These are phyloP conservation scores for Ophiosphaerella korrae DNA, from an alignment of 2,329 filamentous ascomycete genomes.

Conservation along the genomic window DNA sequence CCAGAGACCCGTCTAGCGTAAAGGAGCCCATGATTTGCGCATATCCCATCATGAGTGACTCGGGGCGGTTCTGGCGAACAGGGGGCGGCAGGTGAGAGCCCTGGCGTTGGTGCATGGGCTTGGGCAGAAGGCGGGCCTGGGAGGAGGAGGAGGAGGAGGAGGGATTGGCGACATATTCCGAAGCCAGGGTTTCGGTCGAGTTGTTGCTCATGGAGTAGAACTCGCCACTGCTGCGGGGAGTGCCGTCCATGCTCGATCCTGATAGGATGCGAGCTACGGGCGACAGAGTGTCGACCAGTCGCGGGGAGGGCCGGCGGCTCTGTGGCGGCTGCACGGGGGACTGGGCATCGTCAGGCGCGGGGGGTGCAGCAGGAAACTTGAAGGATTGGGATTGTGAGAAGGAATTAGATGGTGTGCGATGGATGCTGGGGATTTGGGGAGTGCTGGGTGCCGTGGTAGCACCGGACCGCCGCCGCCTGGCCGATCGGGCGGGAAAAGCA, in stretches of 20 bases:
- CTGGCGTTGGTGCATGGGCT: conserved; percentile 35
- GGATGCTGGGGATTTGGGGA: conserved; percentile 45
- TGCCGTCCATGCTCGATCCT: conserved; percentile 74
- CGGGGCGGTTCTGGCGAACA: conserved; percentile 57
- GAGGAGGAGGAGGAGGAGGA: conserved; percentile 41
- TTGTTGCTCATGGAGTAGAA: conserved; percentile 96
- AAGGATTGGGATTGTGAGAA: conserved; percentile 57
- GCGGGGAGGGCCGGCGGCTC: conserved; percentile 29
- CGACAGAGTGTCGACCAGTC: conserved; percentile 59
- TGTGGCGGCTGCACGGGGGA: conserved; percentile 45
- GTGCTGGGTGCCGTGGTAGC: conserved; percentile 48
- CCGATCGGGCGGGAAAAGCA: conserved; percentile 35
- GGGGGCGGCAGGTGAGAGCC: conserved; percentile 41
- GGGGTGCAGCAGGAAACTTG: conserved; percentile 60
- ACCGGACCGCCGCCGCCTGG: conserved; percentile 34
- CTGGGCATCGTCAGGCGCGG: conserved; percentile 33
- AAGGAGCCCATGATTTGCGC: conserved; percentile 93
- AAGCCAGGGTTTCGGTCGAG: conserved; percentile 89
- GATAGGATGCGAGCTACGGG: conserved; percentile 74
- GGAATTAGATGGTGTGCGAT: conserved; percentile 48
- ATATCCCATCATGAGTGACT: conserved; percentile 97
- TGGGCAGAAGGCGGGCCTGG: conserved; percentile 54
- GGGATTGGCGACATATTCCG: conserved; percentile 71
- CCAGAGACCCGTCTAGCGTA: conserved; percentile 84
- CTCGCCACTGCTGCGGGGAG: conserved; percentile 88